Evolutionary conservation across 805 yeast species (phyloP).

Genomic region (Blastobotrys peoriensis): DNA sequence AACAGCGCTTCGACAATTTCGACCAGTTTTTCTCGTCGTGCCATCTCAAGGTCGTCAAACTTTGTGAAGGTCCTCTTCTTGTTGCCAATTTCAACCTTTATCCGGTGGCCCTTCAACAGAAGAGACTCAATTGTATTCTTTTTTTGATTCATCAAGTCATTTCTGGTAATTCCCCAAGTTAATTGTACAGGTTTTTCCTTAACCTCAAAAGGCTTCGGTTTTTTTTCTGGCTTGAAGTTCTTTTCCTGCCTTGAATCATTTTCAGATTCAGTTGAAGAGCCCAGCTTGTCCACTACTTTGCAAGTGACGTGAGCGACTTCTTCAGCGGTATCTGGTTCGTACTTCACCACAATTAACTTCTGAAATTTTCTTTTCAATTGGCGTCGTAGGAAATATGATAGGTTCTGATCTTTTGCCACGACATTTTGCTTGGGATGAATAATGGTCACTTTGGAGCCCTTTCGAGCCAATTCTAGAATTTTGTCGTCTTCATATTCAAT

Average conservation of each 20-base stretch:
- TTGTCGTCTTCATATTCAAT: neutral
- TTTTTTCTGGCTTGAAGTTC: neutral
- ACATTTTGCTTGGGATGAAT: neutral
- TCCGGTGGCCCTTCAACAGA: neutral
- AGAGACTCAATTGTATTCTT: neutral
- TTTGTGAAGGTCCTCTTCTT: neutral
- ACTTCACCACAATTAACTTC: neutral
- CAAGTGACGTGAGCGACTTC: neutral
- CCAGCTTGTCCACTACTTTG: neutral
- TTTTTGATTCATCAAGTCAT: neutral
- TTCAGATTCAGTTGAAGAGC: too few species aligned
- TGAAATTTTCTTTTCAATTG: neutral
- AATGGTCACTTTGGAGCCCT: neutral
- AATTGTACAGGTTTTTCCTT: neutral
- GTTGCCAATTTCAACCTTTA: neutral
- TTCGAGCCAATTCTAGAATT: neutral
- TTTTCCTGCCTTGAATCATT: neutral
- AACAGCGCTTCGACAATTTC: neutral
- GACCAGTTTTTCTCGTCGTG: neutral
- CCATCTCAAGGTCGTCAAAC: neutral
- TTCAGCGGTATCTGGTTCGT: neutral
- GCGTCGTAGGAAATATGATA: neutral
- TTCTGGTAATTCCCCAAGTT: neutral
- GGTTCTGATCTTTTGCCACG: neutral
- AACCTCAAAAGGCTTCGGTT: neutral